These are phyloP conservation scores for Claviceps humidiphila DNA, from an alignment of 2,329 filamentous ascomycete genomes.

Conservation along the genomic window DNA sequence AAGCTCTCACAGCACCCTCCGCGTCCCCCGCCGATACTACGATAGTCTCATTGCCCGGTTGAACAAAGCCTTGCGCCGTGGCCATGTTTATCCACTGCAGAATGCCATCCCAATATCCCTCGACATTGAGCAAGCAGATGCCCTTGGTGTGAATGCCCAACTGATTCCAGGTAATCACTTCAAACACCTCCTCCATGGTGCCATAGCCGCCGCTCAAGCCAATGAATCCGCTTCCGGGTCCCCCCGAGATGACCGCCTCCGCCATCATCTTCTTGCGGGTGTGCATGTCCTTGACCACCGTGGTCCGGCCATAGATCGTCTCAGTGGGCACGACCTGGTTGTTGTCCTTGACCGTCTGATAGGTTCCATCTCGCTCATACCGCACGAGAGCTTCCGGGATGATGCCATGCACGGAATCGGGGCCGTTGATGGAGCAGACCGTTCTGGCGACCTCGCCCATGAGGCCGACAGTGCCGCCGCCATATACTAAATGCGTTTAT, in stretches of 20 bases:
- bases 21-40: constrained; percentile 62
- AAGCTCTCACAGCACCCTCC: constrained; percentile 55
- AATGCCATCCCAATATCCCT: constrained; percentile 85
- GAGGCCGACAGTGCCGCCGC: constrained; percentile 82
- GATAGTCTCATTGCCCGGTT: constrained; percentile 56
- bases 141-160: constrained; percentile 76
- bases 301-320: constrained; percentile 64
- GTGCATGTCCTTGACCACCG: constrained; percentile 91
- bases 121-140: constrained; percentile 73
- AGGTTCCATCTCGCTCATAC: constrained; percentile 56
- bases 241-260: constrained; percentile 67
- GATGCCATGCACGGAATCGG: constrained; percentile 76
- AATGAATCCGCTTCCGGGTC: constrained; percentile 76
- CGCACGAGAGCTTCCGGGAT: constrained; percentile 77
- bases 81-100: constrained; percentile 68
- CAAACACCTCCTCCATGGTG: constrained; percentile 90
- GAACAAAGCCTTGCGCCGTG: constrained; percentile 66
- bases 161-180: constrained; percentile 90
- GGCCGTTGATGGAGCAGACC: constrained; percentile 70
- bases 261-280: constrained; percentile 93
- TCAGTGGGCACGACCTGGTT: constrained; percentile 50
- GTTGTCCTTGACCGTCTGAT: constrained; percentile 28
- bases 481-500: constrained; percentile 53
- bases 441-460: constrained; percentile 92
- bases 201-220: constrained; percentile 83